Evolutionary conservation across 306 rosid species (phyloP), one percentile per base, ranked within the genome.

Genomic region (Acacia confusa): DNA sequence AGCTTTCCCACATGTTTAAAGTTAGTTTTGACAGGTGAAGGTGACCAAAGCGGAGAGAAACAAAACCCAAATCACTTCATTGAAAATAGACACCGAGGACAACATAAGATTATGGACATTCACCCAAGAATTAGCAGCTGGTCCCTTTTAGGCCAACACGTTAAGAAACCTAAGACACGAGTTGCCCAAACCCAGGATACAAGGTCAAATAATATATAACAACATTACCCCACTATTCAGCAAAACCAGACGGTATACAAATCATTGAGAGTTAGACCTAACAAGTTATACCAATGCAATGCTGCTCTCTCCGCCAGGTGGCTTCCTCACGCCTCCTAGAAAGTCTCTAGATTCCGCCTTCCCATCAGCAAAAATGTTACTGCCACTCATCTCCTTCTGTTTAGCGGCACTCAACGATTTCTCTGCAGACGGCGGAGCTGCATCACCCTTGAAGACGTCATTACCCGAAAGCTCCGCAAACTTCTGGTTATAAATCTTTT

Each of bases 251-350:
- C 83, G 83, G 84, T 72, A 79, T 71, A 82, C 80, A 61, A 43
- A 82, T 72, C 83, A 82, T 80, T 66, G 71, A 57, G 97, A 63
- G 97, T 94, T 94, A 94, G 97, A 78, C 90, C 97, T 89, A 89
- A 71, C 80, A 83, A 68, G 86, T 90, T 85, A 93, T 87, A 95
- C 98, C 93, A 95, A 82, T 4, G 99, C 99, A 79, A 93, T 93
- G 91, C 98, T 95, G 90, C 99, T 95, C 90, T 95, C 99, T 1
- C 99, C 99, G 0, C 99, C 99, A 0, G 99, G 99, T 74, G 99
- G 99, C 83, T 95, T 95, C 92, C 99, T 93, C 71, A 95, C 99
- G 3, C 98, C 98, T 0, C 99, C 99, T 22, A 93, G 81, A 85
- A 84, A 95, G 88, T 95, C 99, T 81, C 99, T 91, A 61, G 97